Evolutionary conservation across 202 grass and related monocot species (phyloP).

Genomic region (Setaria italica): DNA sequence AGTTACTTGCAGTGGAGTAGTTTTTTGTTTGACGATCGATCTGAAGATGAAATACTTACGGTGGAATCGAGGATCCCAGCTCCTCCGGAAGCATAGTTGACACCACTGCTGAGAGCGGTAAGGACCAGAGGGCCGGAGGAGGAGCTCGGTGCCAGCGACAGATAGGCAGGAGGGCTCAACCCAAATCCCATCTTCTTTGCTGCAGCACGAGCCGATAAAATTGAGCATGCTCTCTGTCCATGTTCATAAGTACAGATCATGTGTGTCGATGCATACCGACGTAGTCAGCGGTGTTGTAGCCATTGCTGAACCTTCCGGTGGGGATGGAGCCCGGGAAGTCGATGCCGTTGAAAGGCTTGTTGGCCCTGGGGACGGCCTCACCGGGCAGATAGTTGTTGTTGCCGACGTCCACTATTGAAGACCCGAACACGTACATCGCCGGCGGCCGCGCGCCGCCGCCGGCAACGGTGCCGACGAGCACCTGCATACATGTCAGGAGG

Average conservation of each 20-base stretch:
- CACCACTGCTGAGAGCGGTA: background rate
- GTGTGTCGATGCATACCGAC: background rate
- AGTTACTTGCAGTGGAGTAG: background rate
- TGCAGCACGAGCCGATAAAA: background rate
- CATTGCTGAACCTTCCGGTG: conserved; percentile 57
- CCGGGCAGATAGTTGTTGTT: conserved; percentile 10
- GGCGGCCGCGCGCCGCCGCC: background rate
- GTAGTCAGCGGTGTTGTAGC: conserved; percentile 54
- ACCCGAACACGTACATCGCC: conserved; percentile 24
- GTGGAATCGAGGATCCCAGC: conserved; percentile 27
- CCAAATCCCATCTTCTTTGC: background rate
- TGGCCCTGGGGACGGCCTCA: background rate
- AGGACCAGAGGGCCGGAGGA: background rate
- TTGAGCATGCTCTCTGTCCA: background rate
- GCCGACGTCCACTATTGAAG: conserved; percentile 22
- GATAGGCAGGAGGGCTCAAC: background rate
- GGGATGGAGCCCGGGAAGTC: conserved; percentile 29
- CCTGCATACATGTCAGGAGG: background rate
- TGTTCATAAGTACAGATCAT: background rate
- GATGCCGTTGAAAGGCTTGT: background rate
- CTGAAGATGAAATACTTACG: background rate
- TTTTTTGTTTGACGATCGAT: background rate
- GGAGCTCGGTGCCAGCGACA: background rate
- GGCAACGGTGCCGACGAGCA: background rate
- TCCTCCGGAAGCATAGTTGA: conserved; percentile 25